These are phyloP conservation scores for Vitis hybrid DNA, from an alignment of 177 flowering plant genomes.

Conservation along the genomic window DNA sequence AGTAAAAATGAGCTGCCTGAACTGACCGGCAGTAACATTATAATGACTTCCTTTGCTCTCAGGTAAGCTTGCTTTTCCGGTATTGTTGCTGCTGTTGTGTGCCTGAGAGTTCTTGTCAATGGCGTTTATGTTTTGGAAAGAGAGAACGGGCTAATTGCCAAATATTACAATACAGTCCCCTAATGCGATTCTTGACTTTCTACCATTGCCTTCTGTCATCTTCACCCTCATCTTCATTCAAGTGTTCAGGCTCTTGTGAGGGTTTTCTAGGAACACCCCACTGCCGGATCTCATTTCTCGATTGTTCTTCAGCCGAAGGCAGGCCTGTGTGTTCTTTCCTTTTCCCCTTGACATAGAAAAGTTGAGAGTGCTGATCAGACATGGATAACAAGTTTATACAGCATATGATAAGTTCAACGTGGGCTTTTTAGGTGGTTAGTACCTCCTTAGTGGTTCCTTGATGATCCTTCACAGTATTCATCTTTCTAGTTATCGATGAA, in stretches of 20 bases:
- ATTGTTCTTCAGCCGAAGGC: constrained; percentile 46
- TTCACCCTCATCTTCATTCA: constrained; percentile 38
- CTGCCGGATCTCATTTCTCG: constrained; percentile 34
- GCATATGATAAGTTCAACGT: neutral
- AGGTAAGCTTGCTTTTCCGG: no score
- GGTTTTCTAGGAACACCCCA: constrained; percentile 41
- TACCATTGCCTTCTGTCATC: constrained; percentile 27
- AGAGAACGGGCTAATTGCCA: neutral
- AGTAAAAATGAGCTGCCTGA: no score
- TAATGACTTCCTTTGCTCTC: no score
- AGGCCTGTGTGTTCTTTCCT: constrained; percentile 27
- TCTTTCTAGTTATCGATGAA: constrained; percentile 32
- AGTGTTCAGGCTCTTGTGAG: constrained; percentile 29
- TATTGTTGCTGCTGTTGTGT: neutral
- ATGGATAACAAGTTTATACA: neutral
- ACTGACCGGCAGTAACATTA: no score
- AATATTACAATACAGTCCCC: neutral
- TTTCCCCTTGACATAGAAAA: constrained; percentile 24
- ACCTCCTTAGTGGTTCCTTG: constrained; percentile 35
- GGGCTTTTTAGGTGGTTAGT: neutral
- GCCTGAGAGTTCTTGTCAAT: neutral
- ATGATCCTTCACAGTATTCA: constrained; percentile 23
- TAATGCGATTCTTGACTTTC: neutral
- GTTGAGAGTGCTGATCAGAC: constrained; percentile 7
- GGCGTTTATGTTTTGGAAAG: neutral